phyloP scores from a whole-genome alignment of 1,139 yeast species.

The Yamadazyma dendronema region DNA sequence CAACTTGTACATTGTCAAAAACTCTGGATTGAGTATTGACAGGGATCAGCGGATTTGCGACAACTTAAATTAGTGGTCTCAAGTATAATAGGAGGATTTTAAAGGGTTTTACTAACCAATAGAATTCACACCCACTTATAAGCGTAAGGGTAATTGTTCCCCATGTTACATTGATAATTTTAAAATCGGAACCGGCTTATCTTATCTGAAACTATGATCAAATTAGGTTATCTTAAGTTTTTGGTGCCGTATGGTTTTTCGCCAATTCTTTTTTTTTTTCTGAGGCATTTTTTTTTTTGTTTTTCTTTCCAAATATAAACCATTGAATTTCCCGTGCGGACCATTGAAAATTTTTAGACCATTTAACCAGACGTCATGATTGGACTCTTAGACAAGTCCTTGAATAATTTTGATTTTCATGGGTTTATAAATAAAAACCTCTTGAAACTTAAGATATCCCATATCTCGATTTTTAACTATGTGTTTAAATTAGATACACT shows the following conservation, averaged over 20 bases:
- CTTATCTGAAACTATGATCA: neutral
- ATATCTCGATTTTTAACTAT: conserved; percentile 13
- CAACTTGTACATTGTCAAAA: no score
- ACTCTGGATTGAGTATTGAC: no score
- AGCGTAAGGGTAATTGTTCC: no score
- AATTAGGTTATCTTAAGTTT: neutral
- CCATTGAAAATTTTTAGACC: neutral
- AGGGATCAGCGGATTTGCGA: neutral
- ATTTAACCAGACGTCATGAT: conserved; percentile 3
- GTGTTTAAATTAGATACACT: conserved; percentile 19
- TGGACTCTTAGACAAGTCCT: conserved; percentile 1
- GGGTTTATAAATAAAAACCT: conserved; percentile 18
- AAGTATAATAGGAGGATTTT: no score
- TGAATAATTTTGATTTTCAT: conserved; percentile 1
- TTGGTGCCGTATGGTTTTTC: conserved; percentile 8
- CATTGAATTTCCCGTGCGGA: neutral
- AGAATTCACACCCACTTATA: no score
- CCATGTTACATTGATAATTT: neutral
- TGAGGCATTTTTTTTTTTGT: neutral
- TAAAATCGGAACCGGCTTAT: neutral
- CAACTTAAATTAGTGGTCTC: no score
- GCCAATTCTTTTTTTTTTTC: neutral
- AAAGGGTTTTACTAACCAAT: no score
- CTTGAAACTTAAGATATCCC: conserved; percentile 12
- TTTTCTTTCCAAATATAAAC: neutral